Evolutionary conservation across 768 basidiomycete species (phyloP).

Genomic region (Trametes cinnabarina): DNA sequence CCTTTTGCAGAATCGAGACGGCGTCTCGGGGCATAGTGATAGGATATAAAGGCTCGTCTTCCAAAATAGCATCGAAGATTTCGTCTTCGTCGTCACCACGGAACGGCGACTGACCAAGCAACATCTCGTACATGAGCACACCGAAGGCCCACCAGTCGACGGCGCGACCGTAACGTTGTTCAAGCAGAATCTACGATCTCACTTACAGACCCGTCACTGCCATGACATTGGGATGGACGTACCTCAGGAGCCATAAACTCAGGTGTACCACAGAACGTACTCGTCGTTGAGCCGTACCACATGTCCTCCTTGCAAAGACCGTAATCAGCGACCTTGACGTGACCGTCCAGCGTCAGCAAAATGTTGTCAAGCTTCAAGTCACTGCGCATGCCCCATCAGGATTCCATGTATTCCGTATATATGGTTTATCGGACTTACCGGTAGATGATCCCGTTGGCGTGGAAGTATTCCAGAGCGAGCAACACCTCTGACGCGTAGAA

Average conservation of each 20-base stretch:
- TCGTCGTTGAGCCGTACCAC: slow-evolving; percentile 95
- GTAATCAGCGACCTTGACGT: slow-evolving; percentile 98
- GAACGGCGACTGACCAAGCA: slow-evolving; percentile 98
- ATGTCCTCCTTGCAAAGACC: slow-evolving; percentile 99
- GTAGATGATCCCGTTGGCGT: slow-evolving; percentile 98
- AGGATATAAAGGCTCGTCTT: slow-evolving; percentile 97
- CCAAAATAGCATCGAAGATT: slow-evolving; percentile 98
- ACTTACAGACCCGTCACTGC: too few species aligned
- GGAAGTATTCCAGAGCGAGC: slow-evolving; percentile 96
- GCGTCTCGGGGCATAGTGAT: slow-evolving; percentile 99
- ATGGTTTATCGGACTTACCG: slow-evolving; percentile 47
- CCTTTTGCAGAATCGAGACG: slow-evolving; percentile 93
- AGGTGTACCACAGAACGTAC: slow-evolving; percentile 98
- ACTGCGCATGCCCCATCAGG: slow-evolving; percentile 38
- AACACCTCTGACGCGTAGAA: slow-evolving; percentile 98
- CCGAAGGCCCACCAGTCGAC: slow-evolving; percentile 99
- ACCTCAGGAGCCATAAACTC: slow-evolving; percentile 99
- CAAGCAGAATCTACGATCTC: slow-evolving; percentile 80
- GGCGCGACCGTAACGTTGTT: slow-evolving; percentile 97
- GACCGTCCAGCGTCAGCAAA: slow-evolving; percentile 91
- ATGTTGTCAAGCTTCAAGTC: slow-evolving; percentile 99
- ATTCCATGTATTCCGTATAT: neutral
- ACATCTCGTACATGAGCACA: slow-evolving; percentile 97
- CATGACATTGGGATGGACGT: slow-evolving; percentile 2
- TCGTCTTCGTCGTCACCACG: slow-evolving; percentile 99